phyloP scores from a whole-genome alignment of 106 monocot genomes.

The Dioscorea alata region DNA sequence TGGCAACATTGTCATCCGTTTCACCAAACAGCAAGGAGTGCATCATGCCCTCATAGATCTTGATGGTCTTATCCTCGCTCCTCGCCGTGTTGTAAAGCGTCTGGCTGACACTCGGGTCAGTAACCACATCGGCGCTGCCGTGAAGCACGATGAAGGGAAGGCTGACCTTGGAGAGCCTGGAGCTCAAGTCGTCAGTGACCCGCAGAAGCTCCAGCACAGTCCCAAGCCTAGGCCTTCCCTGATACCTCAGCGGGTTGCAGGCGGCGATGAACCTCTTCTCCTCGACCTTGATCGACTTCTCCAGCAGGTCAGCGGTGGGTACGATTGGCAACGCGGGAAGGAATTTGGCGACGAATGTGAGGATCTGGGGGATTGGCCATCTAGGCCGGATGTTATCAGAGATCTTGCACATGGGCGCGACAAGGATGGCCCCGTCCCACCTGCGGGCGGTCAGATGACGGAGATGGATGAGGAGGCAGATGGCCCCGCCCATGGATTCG shows the following conservation, averaged over 20 bases:
- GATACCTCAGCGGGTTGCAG: slow-evolving; percentile 68
- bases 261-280: slow-evolving; percentile 54
- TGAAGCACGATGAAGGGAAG: slow-evolving; percentile 79
- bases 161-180: slow-evolving; percentile 44
- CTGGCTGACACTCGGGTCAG: slow-evolving; percentile 70
- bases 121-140: slow-evolving; percentile 80
- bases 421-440: slow-evolving; percentile 71
- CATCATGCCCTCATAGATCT: slow-evolving; percentile 84
- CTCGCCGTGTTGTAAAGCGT: slow-evolving; percentile 50
- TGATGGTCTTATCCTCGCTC: slow-evolving; percentile 75
- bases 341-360: slow-evolving; percentile 43
- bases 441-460: not conserved
- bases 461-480: slow-evolving; percentile 73
- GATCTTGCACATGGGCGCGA: slow-evolving; percentile 85
- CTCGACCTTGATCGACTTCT: slow-evolving; percentile 66
- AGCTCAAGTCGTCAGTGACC: slow-evolving; percentile 47
- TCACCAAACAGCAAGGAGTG: slow-evolving; percentile 88
- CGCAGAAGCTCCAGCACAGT: slow-evolving; percentile 79
- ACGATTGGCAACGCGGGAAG: slow-evolving; percentile 57
- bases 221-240: slow-evolving; percentile 72
- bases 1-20: slow-evolving; percentile 55
- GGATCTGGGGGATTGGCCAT: slow-evolving; percentile 67
- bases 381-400: slow-evolving; percentile 56
- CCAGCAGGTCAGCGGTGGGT: slow-evolving; percentile 66
- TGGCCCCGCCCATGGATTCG: slow-evolving; percentile 90